These are phyloP conservation scores for Oemleria cerasiformis DNA, from an alignment of 306 rosid species.

Conservation along the genomic window DNA sequence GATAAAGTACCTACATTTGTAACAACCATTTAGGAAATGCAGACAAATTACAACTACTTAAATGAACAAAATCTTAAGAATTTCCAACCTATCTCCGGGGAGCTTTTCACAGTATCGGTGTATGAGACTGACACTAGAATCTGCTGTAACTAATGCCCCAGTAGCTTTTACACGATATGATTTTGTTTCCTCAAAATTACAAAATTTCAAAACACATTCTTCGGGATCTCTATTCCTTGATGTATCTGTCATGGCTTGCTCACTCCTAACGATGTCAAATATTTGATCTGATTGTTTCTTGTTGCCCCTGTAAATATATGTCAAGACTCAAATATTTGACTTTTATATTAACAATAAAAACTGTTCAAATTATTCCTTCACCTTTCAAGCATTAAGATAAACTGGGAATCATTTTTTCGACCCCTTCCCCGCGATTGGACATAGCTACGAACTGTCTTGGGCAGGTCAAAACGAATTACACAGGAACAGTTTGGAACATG, in stretches of 20 bases:
- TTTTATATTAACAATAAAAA: background rate
- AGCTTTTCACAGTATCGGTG: conserved; percentile 69
- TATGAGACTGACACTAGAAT: conserved; percentile 61
- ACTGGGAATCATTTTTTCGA: conserved; percentile 66
- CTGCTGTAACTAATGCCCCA: conserved; percentile 70
- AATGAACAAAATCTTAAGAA: background rate
- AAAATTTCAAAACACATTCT: conserved; percentile 32
- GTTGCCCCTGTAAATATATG: conserved; percentile 53
- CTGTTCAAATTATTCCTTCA: conserved; percentile 12
- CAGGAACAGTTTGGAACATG: conserved; percentile 81
- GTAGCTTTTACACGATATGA: conserved; percentile 59
- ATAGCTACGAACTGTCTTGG: conserved; percentile 84
- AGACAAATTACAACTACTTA: background rate
- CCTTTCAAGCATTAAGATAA: conserved; percentile 82
- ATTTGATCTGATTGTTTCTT: conserved; percentile 62
- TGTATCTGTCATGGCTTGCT: conserved; percentile 65
- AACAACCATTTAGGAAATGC: conserved; percentile 13
- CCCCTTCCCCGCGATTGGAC: conserved; percentile 91
- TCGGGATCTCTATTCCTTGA: conserved; percentile 49
- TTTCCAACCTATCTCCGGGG: conserved; percentile 60
- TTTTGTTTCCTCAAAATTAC: conserved; percentile 32
- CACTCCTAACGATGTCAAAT: conserved; percentile 66
- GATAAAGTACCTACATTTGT: conserved; percentile 50
- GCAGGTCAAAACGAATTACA: conserved; percentile 90
- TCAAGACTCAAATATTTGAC: background rate